phyloP scores from a whole-genome alignment of 1,139 yeast genomes.

The Geotrichum bryndzae region DNA sequence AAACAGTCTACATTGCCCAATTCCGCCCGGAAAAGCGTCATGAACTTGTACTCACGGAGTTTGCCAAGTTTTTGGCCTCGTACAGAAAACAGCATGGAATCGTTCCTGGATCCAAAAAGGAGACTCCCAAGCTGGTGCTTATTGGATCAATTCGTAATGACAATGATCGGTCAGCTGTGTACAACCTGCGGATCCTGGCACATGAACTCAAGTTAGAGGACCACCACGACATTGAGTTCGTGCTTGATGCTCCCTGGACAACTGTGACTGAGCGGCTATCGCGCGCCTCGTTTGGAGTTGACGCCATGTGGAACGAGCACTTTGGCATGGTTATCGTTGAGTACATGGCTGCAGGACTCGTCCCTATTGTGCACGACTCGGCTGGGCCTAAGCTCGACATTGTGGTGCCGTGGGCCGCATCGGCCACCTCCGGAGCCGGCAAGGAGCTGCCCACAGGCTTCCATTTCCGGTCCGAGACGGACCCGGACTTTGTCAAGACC shows the following conservation, averaged over 20 bases:
- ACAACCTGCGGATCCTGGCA: slow-evolving; percentile 44
- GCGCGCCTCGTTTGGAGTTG: slow-evolving; percentile 70
- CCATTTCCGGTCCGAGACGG: slow-evolving; percentile 64
- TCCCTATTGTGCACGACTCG: slow-evolving; percentile 88
- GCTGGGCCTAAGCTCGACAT: slow-evolving; percentile 93
- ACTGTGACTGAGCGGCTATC: slow-evolving; percentile 51
- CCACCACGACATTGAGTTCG: slow-evolving; percentile 49
- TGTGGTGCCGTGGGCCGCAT: slow-evolving; percentile 45
- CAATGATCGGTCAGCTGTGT: slow-evolving; percentile 59
- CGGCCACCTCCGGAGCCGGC: background rate
- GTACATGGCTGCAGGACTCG: slow-evolving; percentile 76
- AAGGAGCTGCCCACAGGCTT: slow-evolving; percentile 48
- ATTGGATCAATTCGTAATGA: slow-evolving; percentile 80
- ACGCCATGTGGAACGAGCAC: slow-evolving; percentile 99
- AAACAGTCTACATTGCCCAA: slow-evolving; percentile 77
- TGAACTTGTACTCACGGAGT: slow-evolving; percentile 57
- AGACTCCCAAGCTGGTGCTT: slow-evolving; percentile 47
- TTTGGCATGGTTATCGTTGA: slow-evolving; percentile 98
- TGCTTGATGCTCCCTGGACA: slow-evolving; percentile 69
- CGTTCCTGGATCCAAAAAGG: slow-evolving; percentile 6
- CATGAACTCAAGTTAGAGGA: slow-evolving; percentile 43
- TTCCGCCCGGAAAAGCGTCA: slow-evolving; percentile 96
- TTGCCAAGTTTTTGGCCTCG: slow-evolving; percentile 34
- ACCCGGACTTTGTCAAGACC: slow-evolving; percentile 41
- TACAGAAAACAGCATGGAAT: background rate